A percentile compares a stretch with the other conserved stretches of the same genome.
These are phyloP conservation scores for Pichia kudriavzevii DNA, from an alignment of 1,139 yeast genomes.

Conservation along the genomic window DNA sequence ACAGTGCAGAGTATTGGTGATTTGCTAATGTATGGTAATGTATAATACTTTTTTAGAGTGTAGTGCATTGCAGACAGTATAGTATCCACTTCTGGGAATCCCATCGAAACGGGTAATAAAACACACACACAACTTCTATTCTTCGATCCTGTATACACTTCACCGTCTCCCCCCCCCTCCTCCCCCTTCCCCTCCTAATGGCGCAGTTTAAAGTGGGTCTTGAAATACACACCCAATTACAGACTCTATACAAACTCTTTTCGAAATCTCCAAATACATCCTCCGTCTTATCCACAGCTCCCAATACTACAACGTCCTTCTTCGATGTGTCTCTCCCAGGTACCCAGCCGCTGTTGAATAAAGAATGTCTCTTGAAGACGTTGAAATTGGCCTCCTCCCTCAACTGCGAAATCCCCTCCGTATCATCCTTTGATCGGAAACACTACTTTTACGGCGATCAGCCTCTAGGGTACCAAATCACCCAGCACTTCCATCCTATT, in stretches of 20 bases:
- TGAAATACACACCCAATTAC: conserved; percentile 87
- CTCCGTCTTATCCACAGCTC: conserved; percentile 39
- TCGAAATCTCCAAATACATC: conserved; percentile 41
- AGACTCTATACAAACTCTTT: conserved; percentile 68
- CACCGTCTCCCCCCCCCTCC: background rate
- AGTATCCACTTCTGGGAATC: no score
- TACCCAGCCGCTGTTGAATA: conserved; percentile 77
- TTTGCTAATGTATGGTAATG: no score
- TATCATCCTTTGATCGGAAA: conserved; percentile 78
- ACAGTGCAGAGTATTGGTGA: no score
- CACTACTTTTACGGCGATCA: conserved; percentile 97
- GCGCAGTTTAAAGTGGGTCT: conserved; percentile 68
- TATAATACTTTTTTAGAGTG: no score
- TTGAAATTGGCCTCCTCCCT: conserved; percentile 68
- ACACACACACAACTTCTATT: no score
- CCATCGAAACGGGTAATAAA: no score
- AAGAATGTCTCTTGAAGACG: conserved; percentile 66
- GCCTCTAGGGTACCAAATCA: conserved; percentile 92
- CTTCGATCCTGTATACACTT: no score
- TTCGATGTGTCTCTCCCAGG: conserved; percentile 92
- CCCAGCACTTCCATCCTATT: conserved; percentile 80
- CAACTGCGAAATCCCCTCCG: conserved; percentile 47
- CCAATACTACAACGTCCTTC: conserved; percentile 67
- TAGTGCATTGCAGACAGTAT: no score
- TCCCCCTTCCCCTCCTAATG: background rate